Evolutionary conservation across 2,329 filamentous ascomycete genomes (phyloP), one percentile per base, ranked within the genome.

Genomic region (Xylaria sp.): DNA sequence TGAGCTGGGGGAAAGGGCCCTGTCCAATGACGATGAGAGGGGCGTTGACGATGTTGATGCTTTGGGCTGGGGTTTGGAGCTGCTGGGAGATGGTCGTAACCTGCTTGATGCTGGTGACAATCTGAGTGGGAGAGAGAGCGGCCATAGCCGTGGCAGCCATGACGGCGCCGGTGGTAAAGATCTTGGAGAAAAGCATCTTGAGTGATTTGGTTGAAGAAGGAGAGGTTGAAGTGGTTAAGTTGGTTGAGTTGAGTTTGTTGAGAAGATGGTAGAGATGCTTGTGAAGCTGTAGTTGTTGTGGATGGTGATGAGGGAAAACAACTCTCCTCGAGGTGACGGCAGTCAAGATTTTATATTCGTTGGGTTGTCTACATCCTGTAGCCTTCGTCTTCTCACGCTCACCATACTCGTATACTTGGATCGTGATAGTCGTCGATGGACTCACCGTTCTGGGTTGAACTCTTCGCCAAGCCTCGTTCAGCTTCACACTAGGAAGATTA

Each of bases 101-200:
- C 7, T 10, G 31, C 41, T 64, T 58, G 2, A 72, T 44, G 50
- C 56, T 13, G 62, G 52, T 50, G 28, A 58, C 65, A 44, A 72
- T 67, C 44, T 72, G 64, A 34, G 28, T 1, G 18, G 70, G 50
- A 20, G 62, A 58, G 31, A 70, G 54, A 20, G 69, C 63, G 44
- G 61, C 63, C 44, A 66, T 59, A 23, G 67, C 67, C 7, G 67
- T 48, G 48, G 64, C 23, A 37, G 70, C 67, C 70, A 72, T 70
- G 28, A 60, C 37, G 58, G 65, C 67, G n/a, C 67, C 67, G 39
- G 64, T 46, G 44, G 63, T 2, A 64, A 72, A 63, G 60, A 72
- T 65, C 60, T 72, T 72, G 48, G 69, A 65, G 67, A 72, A 71
- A 39, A 62, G 62, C 69, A 72, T 72, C 39, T 67, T 70, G 63